Evolutionary conservation across 2,329 filamentous ascomycete species (phyloP).

Genomic region (Lecanicillium sp.): DNA sequence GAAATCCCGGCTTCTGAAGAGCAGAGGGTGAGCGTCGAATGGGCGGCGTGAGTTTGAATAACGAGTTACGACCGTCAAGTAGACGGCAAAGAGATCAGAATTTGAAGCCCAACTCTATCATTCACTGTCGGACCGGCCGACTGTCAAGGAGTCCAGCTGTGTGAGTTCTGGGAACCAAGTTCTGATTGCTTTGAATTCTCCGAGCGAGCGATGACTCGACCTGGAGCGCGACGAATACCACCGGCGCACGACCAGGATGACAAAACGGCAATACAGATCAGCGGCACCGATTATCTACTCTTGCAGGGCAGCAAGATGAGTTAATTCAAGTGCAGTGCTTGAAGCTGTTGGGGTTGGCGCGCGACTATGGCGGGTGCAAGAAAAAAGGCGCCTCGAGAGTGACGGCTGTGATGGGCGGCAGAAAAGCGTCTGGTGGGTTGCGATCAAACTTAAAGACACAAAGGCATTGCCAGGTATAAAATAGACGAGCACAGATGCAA

Average conservation of each 20-base stretch:
- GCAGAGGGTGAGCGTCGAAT: background rate
- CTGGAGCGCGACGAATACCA: too few relatives aligned
- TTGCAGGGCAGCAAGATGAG: background rate
- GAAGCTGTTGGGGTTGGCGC: conserved; percentile 4
- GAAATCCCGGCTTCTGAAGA: background rate
- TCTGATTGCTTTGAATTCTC: too few relatives aligned
- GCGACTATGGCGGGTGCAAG: conserved; percentile 13
- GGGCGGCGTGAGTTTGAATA: background rate
- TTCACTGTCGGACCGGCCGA: conserved; percentile 9
- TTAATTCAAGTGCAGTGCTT: background rate
- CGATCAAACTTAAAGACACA: conserved; percentile 3
- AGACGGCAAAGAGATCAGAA: too few relatives aligned
- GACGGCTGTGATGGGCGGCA: conserved; percentile 5
- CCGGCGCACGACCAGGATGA: too few relatives aligned
- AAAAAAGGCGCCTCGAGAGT: conserved; percentile 9
- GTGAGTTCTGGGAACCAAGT: too few relatives aligned
- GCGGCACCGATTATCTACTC: too few relatives aligned
- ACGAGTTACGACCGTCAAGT: too few relatives aligned
- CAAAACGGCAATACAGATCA: too few relatives aligned
- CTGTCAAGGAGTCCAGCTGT: background rate
- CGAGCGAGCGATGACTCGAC: too few relatives aligned
- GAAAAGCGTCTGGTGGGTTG: conserved; percentile 6
- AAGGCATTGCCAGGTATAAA: background rate
- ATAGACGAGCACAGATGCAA: background rate
- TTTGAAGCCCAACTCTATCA: too few relatives aligned